A percentile compares a stretch with the other conserved stretches of the same genome.
phyloP scores from a whole-genome alignment of 1,284 basidiomycete genomes.

The Apiotrichum mycotoxinovorans region DNA sequence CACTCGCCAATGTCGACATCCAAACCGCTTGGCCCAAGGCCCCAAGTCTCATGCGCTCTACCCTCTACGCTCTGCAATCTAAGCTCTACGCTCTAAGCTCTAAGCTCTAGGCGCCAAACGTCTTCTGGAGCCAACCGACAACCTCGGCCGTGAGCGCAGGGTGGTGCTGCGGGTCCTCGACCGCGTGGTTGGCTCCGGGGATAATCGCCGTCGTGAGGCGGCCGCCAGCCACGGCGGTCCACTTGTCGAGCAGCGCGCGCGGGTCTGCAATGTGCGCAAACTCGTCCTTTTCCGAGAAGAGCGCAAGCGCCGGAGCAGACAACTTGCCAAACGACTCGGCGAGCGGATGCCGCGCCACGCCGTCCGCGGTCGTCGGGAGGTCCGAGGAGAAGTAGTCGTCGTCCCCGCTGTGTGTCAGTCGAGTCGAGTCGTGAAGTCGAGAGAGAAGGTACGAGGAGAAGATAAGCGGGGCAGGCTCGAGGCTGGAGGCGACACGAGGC shows the following conservation, averaged over 20 bases:
- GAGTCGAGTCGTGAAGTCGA: not conserved
- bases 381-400: constrained; percentile 51
- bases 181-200: constrained; percentile 41
- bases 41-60: no score
- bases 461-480: no score
- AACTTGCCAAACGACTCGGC: constrained; percentile 42
- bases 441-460: no score
- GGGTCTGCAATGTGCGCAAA: constrained; percentile 22
- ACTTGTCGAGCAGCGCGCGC: constrained; percentile 24
- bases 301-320: constrained; percentile 34
- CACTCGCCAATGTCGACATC: no score
- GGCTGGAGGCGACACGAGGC: not conserved
- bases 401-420: constrained; percentile 37
- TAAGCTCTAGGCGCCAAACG: not conserved
- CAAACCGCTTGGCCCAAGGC: no score
- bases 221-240: constrained; percentile 29
- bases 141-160: constrained; percentile 28
- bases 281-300: constrained; percentile 44
- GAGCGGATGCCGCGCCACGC: constrained; percentile 38
- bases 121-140: constrained; percentile 28
- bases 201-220: constrained; percentile 30
- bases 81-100: no score
- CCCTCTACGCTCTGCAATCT: no score
- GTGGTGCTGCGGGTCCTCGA: constrained; percentile 32
- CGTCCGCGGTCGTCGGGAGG: constrained; percentile 28